Conservation (phyloP, 75 land plant species). For the Selaginella moellendorffii region DNA sequence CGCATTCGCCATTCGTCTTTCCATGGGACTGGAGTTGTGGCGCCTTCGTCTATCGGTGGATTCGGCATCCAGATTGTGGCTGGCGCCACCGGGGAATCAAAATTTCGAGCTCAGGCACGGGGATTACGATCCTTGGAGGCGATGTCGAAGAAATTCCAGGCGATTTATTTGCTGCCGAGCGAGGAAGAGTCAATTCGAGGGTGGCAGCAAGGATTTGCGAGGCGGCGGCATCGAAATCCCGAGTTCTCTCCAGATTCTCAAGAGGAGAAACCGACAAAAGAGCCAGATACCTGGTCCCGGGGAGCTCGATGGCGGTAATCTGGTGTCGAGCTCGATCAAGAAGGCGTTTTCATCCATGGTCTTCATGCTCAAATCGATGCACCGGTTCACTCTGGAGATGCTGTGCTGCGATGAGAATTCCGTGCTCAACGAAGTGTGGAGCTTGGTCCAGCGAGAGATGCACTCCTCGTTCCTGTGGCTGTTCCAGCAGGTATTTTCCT, state of each 20-base stretch:
- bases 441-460: slow-evolving; percentile 55
- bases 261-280: slow-evolving; percentile 28
- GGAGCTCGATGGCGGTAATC: slow-evolving; percentile 19
- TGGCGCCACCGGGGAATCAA: too few species aligned
- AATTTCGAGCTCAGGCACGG: too few species aligned
- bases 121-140: too few species aligned
- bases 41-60: too few species aligned
- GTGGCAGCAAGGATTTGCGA: slow-evolving; percentile 12
- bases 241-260: slow-evolving; percentile 42
- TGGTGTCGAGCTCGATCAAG: slow-evolving; percentile 45
- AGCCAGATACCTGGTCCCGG: slow-evolving; percentile 14
- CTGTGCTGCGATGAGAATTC: slow-evolving; percentile 36
- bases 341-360: slow-evolving; percentile 90
- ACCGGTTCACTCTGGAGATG: slow-evolving; percentile 48
- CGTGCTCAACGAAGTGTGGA: slow-evolving; percentile 40
- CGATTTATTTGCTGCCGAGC: too few species aligned
- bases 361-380: slow-evolving; percentile 72
- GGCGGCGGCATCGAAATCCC: slow-evolving; percentile 48
- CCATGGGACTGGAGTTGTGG: too few species aligned
- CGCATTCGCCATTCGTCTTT: too few species aligned
- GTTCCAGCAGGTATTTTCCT: slow-evolving; percentile 77
- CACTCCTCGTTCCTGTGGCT: slow-evolving; percentile 86
- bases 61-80: too few species aligned
- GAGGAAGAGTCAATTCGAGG: too few species aligned
- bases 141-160: too few species aligned